These are phyloP conservation scores for Hibiscus mutabilis DNA, from an alignment of 345 rosid species.

Conservation along the genomic window DNA sequence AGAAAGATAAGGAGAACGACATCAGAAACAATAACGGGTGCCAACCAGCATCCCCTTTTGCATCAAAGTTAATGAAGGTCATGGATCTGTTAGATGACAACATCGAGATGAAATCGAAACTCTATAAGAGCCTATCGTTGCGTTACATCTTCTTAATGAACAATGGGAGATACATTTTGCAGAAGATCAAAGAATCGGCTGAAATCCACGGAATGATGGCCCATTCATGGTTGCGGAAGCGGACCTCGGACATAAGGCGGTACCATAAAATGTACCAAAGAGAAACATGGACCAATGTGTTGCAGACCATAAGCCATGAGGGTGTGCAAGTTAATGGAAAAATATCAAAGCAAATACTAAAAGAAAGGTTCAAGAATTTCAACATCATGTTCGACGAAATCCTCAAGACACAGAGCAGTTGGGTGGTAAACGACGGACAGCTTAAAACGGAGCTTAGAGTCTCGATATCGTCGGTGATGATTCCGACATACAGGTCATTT, in stretches of 20 bases:
- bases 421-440: neutral
- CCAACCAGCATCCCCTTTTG: constrained; percentile 3
- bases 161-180: neutral
- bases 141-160: neutral
- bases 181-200: neutral
- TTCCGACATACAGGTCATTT: neutral
- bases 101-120: neutral
- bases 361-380: neutral
- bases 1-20: neutral
- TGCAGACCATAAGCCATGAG: neutral
- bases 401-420: neutral
- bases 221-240: neutral
- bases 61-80: neutral
- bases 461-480: neutral
- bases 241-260: neutral
- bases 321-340: neutral
- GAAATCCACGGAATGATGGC: neutral
- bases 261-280: neutral
- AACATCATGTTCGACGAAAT: neutral
- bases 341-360: neutral
- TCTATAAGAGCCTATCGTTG: neutral
- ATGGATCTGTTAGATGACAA: neutral
- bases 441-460: neutral
- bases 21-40: constrained; percentile 13
- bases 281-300: neutral